Conservation (phyloP, 345 rosid species). For the Linum tenue region DNA sequence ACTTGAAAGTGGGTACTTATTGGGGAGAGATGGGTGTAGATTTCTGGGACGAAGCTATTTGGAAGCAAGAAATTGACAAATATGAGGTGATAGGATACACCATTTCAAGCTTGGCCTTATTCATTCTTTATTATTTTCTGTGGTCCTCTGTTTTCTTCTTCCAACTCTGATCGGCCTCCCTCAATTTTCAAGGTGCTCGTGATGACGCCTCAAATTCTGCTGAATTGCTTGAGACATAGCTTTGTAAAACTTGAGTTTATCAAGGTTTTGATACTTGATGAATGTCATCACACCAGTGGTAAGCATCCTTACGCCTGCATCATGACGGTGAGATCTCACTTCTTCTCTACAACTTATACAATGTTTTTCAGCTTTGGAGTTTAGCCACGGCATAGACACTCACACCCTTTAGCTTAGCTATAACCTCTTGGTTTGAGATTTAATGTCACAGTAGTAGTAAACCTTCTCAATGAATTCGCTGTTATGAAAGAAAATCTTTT, state of each 20-base stretch:
- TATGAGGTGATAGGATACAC: constrained; percentile 49
- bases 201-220: constrained; percentile 89
- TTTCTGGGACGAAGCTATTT: constrained; percentile 48
- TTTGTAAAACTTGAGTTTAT: constrained; percentile 47
- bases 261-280: constrained; percentile 78
- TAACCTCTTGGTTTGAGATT: too few relatives aligned
- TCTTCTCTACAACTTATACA: neutral
- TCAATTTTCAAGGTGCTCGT: constrained; percentile 56
- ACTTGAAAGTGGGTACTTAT: constrained; percentile 59
- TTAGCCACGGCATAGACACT: neutral
- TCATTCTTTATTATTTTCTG: neutral
- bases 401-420: too few relatives aligned
- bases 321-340: constrained; percentile 49
- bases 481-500: neutral
- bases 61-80: constrained; percentile 43
- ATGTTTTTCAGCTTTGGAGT: neutral
- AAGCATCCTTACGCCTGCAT: constrained; percentile 68
- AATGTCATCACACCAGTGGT: constrained; percentile 83
- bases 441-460: too few relatives aligned
- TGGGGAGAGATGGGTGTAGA: constrained; percentile 86
- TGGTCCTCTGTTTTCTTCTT: neutral
- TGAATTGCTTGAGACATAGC: constrained; percentile 56
- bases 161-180: neutral
- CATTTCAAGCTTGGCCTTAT: neutral
- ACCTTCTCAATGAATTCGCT: too few relatives aligned